Evolutionary conservation across 768 basidiomycete genomes (phyloP), one percentile per base, ranked within the genome.

Genomic region (Ramaria rubella): DNA sequence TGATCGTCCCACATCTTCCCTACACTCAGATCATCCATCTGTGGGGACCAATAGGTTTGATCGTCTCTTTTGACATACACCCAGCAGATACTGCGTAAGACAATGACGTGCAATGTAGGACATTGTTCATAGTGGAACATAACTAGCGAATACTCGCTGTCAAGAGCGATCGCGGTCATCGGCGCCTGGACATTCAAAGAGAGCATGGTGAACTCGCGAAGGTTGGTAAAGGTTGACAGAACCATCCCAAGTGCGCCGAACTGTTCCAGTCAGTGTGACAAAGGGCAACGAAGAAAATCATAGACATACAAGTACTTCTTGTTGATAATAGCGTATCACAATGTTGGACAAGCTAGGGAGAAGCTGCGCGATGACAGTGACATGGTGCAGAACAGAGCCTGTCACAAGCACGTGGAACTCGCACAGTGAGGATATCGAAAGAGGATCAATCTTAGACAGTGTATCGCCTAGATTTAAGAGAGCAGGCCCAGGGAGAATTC

Each of bases 1-100:
- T n/a, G n/a, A 33, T 56, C 55, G 9, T 45, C 44, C 55, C 55
- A 56, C 55, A 56, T 56, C 11, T 56, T 49, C 30, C 26, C 5
- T 33, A 45, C 14, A 14, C 49, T 30, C 6, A 48, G n/a, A 23
- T 34, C 43, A 26, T 30, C 46, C 3, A 26, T 26, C 17, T 24
- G 46, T 8, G 46, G 46, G n/a, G n/a, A 27, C 46, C 46, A 48
- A 11, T 48, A 30, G 24, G 17, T 48, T 42, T 42, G 40, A 30
- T 48, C 24, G n/a, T 30, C 15, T 27, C 15, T 30, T 1, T n/a
- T 24, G 27, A 14, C 24, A 14, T 4, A 26, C 24, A 48, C 46
- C 46, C 46, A 48, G 27, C 46, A 48, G 11, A 48, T 5, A 26
- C 46, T 11, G 29, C 46, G 46, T 8, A 48, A n/a, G n/a, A 48